phyloP scores from a whole-genome alignment of 2,329 filamentous ascomycete genomes.

The Fusarium redolens region DNA sequence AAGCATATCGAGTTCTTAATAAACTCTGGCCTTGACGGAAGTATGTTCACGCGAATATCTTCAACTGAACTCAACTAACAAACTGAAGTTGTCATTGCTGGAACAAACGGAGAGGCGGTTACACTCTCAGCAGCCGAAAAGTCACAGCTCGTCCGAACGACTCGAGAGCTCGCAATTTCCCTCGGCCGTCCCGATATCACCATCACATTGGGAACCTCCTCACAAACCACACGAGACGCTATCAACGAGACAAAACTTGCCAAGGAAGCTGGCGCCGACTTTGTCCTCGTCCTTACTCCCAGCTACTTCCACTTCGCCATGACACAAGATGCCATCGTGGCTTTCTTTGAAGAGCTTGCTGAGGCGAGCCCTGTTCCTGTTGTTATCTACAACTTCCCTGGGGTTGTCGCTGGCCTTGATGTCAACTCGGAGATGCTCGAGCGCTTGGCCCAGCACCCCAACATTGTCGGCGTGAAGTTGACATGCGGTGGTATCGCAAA shows the following conservation, averaged over 20 bases:
- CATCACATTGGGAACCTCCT: constrained; percentile 74
- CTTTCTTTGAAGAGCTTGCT: constrained; percentile 72
- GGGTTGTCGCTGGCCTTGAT: constrained; percentile 73
- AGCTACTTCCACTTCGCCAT: constrained; percentile 77
- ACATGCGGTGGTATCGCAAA: constrained; percentile 82
- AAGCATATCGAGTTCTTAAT: constrained; percentile 66
- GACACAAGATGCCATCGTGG: constrained; percentile 66
- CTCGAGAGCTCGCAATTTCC: constrained; percentile 68
- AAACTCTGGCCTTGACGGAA: constrained; percentile 62
- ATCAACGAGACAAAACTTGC: constrained; percentile 73
- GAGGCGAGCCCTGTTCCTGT: constrained; percentile 70
- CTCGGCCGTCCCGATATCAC: constrained; percentile 67
- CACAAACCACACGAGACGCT: constrained; percentile 73
- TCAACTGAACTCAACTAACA: constrained; percentile 15
- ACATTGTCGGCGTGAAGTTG: constrained; percentile 77
- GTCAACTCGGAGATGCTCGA: constrained; percentile 74
- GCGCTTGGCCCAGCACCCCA: constrained; percentile 66
- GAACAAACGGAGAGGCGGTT: constrained; percentile 80
- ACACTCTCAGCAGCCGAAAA: constrained; percentile 74
- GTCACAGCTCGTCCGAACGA: constrained; percentile 68
- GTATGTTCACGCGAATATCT: constrained; percentile 37
- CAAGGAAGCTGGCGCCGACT: constrained; percentile 72
- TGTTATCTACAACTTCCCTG: constrained; percentile 80
- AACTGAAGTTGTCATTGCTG: constrained; percentile 70
- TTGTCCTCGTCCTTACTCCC: constrained; percentile 75